phyloP scores from a whole-genome alignment of 192 early-diverging fungal species.

The Physocladia obscura region DNA sequence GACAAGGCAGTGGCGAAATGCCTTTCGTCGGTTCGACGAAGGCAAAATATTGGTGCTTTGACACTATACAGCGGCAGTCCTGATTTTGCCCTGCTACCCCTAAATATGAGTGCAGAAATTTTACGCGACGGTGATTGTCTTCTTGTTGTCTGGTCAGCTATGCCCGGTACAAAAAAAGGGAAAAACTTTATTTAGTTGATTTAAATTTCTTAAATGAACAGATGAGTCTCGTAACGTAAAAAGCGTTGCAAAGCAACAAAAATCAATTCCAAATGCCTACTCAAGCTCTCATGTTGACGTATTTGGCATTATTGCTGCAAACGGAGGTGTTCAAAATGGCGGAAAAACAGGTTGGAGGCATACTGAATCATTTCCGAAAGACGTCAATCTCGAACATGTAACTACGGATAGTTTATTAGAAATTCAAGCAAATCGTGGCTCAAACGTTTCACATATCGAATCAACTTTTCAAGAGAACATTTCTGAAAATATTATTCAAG shows the following conservation, averaged over 20 bases:
- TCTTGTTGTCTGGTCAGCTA: conserved; percentile 20
- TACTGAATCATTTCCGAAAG: too few relatives aligned
- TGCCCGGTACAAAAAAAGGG: too few relatives aligned
- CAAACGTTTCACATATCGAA: too few relatives aligned
- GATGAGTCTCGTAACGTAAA: too few relatives aligned
- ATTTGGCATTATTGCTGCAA: conserved; percentile 16
- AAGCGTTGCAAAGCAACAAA: conserved; percentile 8
- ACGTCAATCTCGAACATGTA: too few relatives aligned
- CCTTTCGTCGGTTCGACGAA: neutral
- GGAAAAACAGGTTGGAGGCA: conserved; percentile 16
- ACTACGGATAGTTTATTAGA: too few relatives aligned
- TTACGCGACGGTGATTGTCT: conserved; percentile 17
- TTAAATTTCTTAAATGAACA: too few relatives aligned
- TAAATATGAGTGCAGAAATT: neutral
- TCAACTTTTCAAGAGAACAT: too few relatives aligned
- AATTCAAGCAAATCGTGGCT: too few relatives aligned
- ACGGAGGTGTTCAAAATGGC: conserved; percentile 3
- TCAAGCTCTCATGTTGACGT: neutral
- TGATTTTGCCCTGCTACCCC: conserved; percentile 10
- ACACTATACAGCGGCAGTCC: conserved; percentile 18
- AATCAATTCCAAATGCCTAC: conserved; percentile 20
- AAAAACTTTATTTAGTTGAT: too few relatives aligned
- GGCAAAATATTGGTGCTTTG: neutral
- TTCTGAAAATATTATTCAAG: too few relatives aligned
- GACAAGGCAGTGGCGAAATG: conserved; percentile 2